These are phyloP conservation scores for Trematosphaeria pertusa DNA, from an alignment of 2,329 filamentous ascomycete species.

Conservation along the genomic window DNA sequence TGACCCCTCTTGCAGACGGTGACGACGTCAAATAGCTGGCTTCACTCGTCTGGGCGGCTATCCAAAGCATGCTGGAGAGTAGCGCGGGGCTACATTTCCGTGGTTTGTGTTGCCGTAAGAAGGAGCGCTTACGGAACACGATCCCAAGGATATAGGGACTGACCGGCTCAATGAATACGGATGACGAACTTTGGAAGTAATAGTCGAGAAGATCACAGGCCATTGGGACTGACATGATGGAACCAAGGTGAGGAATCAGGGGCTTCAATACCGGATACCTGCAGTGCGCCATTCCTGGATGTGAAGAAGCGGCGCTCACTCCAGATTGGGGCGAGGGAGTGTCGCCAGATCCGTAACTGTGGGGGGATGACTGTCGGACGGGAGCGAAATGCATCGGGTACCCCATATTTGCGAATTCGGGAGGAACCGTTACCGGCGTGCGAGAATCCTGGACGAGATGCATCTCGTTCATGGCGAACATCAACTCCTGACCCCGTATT, in stretches of 20 bases:
- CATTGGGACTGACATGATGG: constrained; percentile 78
- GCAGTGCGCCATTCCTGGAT: constrained; percentile 38
- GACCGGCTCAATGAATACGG: constrained; percentile 84
- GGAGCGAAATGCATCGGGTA: constrained; percentile 43
- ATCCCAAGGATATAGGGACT: constrained; percentile 90
- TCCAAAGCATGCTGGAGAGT: constrained; percentile 94
- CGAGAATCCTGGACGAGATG: constrained; percentile 38
- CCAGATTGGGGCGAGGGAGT: constrained; percentile 46
- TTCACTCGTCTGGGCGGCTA: constrained; percentile 89
- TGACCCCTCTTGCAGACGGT: constrained; percentile 79
- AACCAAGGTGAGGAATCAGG: constrained; percentile 78
- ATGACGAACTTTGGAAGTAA: constrained; percentile 89
- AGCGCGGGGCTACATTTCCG: constrained; percentile 83
- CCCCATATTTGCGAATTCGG: constrained; percentile 39
- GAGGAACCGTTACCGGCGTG: constrained; percentile 36
- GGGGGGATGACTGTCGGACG: constrained; percentile 41
- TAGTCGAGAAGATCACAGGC: constrained; percentile 90
- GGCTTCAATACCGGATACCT: constrained; percentile 87
- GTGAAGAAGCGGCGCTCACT: constrained; percentile 42
- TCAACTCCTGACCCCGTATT: constrained; percentile 42
- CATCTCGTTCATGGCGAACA: constrained; percentile 48
- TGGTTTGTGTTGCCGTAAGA: constrained; percentile 82
- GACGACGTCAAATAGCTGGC: constrained; percentile 82
- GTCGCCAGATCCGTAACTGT: constrained; percentile 45
- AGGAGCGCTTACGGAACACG: constrained; percentile 86